phyloP scores from a whole-genome alignment of 805 yeast genomes.

The Scheffersomyces ergatensis region DNA sequence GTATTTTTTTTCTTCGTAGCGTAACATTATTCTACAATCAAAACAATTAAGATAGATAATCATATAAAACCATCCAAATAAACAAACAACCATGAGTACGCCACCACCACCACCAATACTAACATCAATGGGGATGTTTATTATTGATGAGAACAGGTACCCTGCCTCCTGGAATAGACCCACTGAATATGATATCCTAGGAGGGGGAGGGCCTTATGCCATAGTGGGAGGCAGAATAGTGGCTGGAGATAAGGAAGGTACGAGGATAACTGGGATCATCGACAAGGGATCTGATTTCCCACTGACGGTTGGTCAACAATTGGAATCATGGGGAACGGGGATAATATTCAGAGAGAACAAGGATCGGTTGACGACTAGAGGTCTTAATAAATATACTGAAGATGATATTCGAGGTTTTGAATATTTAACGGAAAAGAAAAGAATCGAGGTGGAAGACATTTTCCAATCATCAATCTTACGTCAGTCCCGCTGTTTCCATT shows the following conservation, averaged over 20 bases:
- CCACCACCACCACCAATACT: constrained; percentile 25
- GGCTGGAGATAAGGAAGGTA: constrained; percentile 31
- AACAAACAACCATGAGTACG: no score
- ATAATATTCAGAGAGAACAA: constrained; percentile 51
- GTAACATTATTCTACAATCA: no score
- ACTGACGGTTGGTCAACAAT: constrained; percentile 30
- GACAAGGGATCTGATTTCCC: constrained; percentile 86
- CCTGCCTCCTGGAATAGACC: constrained; percentile 31
- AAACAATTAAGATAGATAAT: no score
- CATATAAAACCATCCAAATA: no score
- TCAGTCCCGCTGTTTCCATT: constrained; percentile 51
- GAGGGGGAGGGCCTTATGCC: constrained; percentile 90
- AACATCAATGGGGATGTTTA: constrained; percentile 83
- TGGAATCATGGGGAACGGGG: constrained; percentile 64
- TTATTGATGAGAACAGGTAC: constrained; percentile 80
- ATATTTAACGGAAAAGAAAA: constrained; percentile 59
- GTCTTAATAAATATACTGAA: constrained; percentile 71
- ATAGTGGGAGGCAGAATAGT: constrained; percentile 69
- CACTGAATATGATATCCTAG: constrained; percentile 55
- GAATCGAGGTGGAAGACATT: constrained; percentile 59
- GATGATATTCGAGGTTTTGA: constrained; percentile 56
- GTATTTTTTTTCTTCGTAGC: no score
- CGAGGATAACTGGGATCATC: constrained; percentile 60
- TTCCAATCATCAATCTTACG: constrained; percentile 33
- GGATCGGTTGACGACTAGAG: constrained; percentile 68